phyloP scores from a whole-genome alignment of 2,329 filamentous ascomycete genomes.

The Achaetomium macrosporum region DNA sequence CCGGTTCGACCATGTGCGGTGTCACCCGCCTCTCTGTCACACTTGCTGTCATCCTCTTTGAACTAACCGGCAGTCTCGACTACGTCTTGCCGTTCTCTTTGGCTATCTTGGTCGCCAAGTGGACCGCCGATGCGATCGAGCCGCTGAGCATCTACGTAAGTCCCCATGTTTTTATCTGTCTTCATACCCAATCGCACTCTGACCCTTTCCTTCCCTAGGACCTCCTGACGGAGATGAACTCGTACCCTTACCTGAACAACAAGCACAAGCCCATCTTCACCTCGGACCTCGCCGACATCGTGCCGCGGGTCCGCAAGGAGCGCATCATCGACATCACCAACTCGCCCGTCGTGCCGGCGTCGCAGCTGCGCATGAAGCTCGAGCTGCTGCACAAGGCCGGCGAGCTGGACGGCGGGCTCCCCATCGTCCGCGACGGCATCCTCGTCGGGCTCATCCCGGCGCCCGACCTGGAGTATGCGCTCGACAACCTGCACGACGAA shows the following conservation, averaged over 20 bases:
- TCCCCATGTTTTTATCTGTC: constrained; percentile 11
- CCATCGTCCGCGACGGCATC: constrained; percentile 71
- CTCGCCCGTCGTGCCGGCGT: constrained; percentile 73
- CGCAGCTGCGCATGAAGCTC: constrained; percentile 71
- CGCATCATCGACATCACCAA: constrained; percentile 82
- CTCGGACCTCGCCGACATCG: constrained; percentile 79
- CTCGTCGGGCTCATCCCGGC: constrained; percentile 89
- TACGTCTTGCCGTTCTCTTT: constrained; percentile 94
- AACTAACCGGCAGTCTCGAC: constrained; percentile 88
- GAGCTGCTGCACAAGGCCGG: constrained; percentile 76
- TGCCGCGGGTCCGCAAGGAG: constrained; percentile 66
- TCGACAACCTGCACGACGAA: constrained; percentile 78
- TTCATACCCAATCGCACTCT: background rate
- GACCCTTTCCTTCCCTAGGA: constrained; percentile 47
- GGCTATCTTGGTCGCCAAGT: constrained; percentile 90
- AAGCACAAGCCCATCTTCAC: constrained; percentile 91
- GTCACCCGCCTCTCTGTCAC: constrained; percentile 92
- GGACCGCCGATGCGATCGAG: constrained; percentile 93
- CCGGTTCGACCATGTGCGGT: constrained; percentile 95
- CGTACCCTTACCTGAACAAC: constrained; percentile 95
- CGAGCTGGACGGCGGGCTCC: constrained; percentile 86
- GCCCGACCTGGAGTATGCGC: constrained; percentile 85
- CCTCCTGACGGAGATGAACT: constrained; percentile 91
- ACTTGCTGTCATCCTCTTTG: constrained; percentile 89
- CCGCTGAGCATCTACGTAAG: constrained; percentile 85